Conservation (phyloP, 495 filamentous ascomycete species). For the Penicillium daleae region DNA sequence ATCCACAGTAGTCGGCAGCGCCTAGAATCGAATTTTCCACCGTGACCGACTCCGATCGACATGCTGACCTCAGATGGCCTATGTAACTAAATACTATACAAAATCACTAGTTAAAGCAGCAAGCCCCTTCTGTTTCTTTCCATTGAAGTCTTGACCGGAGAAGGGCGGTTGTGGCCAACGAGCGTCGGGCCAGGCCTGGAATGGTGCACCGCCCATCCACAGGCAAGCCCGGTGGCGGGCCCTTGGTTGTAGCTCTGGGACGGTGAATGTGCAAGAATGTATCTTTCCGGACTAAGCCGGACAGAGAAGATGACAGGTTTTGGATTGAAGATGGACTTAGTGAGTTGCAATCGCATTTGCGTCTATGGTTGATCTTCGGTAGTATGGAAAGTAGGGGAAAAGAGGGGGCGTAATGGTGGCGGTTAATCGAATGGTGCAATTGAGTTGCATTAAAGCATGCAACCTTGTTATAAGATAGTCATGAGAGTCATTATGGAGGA, state of each 20-base stretch:
- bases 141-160: constrained; percentile 28
- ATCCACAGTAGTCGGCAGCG: not conserved
- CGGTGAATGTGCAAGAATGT: constrained; percentile 17
- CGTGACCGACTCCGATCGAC: not conserved
- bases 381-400: not conserved
- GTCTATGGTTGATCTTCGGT: not conserved
- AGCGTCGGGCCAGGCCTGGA: constrained; percentile 15
- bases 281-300: constrained; percentile 19
- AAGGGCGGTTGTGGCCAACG: constrained; percentile 10
- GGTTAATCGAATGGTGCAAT: not conserved
- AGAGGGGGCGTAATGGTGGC: not conserved
- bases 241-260: constrained; percentile 5
- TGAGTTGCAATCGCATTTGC: not conserved
- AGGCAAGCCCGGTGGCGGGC: constrained; percentile 14
- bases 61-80: not conserved
- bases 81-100: not conserved
- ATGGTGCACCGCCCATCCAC: constrained; percentile 23
- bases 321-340: not conserved
- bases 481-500: not conserved
- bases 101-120: not conserved
- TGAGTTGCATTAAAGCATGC: not conserved
- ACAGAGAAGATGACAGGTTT: not conserved
- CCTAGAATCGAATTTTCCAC: not conserved
- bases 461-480: not conserved
- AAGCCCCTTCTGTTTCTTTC: constrained; percentile 1